Evolutionary conservation across 2,329 filamentous ascomycete genomes (phyloP), one percentile per base, ranked within the genome.

Genomic region (Peltaster fructicola): DNA sequence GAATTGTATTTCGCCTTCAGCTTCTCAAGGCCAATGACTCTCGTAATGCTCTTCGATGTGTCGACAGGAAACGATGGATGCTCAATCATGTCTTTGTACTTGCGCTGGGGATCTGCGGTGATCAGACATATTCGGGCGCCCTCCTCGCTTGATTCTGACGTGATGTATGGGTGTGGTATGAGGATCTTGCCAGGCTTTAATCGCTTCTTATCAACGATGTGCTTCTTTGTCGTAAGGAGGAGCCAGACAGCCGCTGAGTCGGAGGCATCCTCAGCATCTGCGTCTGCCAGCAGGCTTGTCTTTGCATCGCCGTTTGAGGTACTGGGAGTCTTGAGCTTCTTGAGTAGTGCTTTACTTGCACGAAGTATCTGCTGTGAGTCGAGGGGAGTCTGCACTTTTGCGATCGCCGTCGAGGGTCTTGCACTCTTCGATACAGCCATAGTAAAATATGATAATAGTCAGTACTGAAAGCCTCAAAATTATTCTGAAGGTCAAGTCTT

Each of bases 1-100:
- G 77, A 69, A 59, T 77, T 73, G 64, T 77, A 93, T 58, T 88
- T 85, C 40, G 73, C 65, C 57, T 85, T 85, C 40, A 98, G 62
- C 53, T 95, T 91, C 41, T 65, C 64, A 37, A 84, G 58, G 41
- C 82, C 81, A 42, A 95, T 74, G 22, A 98, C 63, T 2, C 65
- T 56, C 25, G 51, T 50, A 24, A 67, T 56, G 25, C 56, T 58
- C 33, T 52, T 46, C 23, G 55, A 50, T 8, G 65, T 44, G 9
- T 57, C 51, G 2, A 51, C 40, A 14, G 65, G 57, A 43, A 59
- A 64, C 17, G 69, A 65, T 20, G 74, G 66, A 27, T 74, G 68
- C 25, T 70, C 73, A 35, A 93, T 65, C 22, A 90, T 64, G 52
- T 95, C 75, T 61, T 95, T 95, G 65, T 88, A 91, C 27, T 70